Evolutionary conservation across 208 protist species (phyloP), one percentile per base, ranked within the genome.

Genomic region (Angomonas deanei): DNA sequence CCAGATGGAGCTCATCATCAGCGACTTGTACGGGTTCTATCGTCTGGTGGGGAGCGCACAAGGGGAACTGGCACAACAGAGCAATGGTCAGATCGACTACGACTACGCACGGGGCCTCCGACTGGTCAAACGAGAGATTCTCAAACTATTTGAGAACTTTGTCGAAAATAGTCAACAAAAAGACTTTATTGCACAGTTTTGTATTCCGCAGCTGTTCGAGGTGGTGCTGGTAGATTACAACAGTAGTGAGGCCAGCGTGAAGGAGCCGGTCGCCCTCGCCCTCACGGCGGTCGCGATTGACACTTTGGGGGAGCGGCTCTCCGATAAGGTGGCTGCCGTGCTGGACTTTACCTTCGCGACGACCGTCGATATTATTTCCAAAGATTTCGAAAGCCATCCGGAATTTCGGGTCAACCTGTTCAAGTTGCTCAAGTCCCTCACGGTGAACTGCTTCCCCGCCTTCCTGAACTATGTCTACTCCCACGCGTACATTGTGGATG

Each of bases 361-460:
- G 10, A 99, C 98, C 1, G 78, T 99, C n/a, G 77, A 86, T 24
- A 99, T 99, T 96, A 99, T 99, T 68, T 97, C 89, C 5, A 87
- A 88, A 21, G 97, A 98, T 71, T 92, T 97, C 52, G 82, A 97
- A 60, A 97, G 98, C 67, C 99, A 88, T 72, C 98, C 98, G 15
- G 98, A 99, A 15, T 98, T 99, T 68, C 89, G 99, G 36, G 78
- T 97, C 4, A 91, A 98, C 67, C 97, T 99, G 39, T 99, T 99
- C 68, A 91, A 92, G 49, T 78, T 99, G 8, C 69, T 99, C 4
- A 74, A 95, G 17, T 88, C 97, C 3, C 90, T 99, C 24, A 99
- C 98, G 68, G 69, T 70, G 21, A 50, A 94, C 66, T 99, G 97
- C 72, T 98, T 98, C 66, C 62, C 62, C 34, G 76, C 84, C 1